phyloP scores from a whole-genome alignment of 129 eudicot genomes.

The Arctium lappa region DNA sequence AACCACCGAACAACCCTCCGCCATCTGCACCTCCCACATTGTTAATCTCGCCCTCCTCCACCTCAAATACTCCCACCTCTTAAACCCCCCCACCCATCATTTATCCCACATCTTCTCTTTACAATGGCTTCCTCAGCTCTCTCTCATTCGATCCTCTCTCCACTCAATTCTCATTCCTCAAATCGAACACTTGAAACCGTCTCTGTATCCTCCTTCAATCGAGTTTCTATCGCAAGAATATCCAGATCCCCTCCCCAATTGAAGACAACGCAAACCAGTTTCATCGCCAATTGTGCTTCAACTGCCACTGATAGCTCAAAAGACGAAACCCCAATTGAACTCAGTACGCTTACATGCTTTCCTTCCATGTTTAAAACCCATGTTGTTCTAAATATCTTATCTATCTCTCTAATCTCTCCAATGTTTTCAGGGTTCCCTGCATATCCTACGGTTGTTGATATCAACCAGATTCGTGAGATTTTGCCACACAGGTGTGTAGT shows the following conservation, averaged over 20 bases:
- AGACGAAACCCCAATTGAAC: slow-evolving; percentile 68
- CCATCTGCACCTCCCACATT: slow-evolving; percentile 2
- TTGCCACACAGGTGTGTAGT: slow-evolving; percentile 85
- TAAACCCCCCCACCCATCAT: not conserved
- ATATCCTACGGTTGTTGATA: slow-evolving; percentile 84
- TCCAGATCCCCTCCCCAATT: slow-evolving; percentile 50
- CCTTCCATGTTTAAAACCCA: not conserved
- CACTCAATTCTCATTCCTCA: slow-evolving; percentile 33
- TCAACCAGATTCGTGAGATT: slow-evolving; percentile 91
- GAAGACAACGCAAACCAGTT: slow-evolving; percentile 23
- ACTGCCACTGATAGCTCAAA: slow-evolving; percentile 29
- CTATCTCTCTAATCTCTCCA: not conserved
- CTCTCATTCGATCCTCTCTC: slow-evolving; percentile 49
- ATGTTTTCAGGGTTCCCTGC: slow-evolving; percentile 67
- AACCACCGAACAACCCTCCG: not conserved
- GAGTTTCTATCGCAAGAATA: slow-evolving; percentile 21
- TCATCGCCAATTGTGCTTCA: slow-evolving; percentile 45
- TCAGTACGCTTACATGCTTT: slow-evolving; percentile 48
- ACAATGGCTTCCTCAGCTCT: slow-evolving; percentile 81
- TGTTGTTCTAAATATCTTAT: not conserved
- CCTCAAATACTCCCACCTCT: slow-evolving; percentile 26
- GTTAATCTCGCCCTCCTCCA: slow-evolving; percentile 31
- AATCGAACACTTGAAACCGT: slow-evolving; percentile 27
- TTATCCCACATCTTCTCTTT: not conserved
- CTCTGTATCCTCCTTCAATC: slow-evolving; percentile 15